Conservation (phyloP, 176 grass and related monocot species). For the Bolboschoenus planiculmis region DNA sequence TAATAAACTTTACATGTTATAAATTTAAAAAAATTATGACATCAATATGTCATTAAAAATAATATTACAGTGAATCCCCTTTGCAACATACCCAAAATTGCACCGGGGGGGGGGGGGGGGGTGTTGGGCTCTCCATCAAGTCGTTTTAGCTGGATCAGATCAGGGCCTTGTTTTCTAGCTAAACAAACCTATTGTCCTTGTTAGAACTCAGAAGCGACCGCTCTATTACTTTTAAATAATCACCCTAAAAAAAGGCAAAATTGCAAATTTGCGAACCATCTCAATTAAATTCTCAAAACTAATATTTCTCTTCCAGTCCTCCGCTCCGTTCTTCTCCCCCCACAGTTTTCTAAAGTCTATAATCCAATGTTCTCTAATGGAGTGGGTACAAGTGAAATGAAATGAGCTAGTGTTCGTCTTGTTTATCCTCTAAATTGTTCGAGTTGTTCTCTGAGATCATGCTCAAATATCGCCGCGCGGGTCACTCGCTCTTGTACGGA, state of each 20-base stretch:
- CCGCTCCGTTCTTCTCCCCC: neutral
- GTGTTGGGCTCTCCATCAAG: neutral
- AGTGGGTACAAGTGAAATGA: neutral
- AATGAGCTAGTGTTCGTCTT: constrained; percentile 4
- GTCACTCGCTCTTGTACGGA: constrained; percentile 19
- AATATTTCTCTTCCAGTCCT: neutral
- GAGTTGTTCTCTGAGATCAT: neutral
- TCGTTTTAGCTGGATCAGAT: neutral
- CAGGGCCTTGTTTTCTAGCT: neutral
- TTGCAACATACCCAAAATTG: too few relatives aligned
- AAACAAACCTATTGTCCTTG: neutral
- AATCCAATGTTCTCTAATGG: neutral
- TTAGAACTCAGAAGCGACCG: neutral
- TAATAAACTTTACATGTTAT: too few relatives aligned
- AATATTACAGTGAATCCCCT: too few relatives aligned
- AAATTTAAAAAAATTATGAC: too few relatives aligned
- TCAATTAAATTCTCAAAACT: neutral
- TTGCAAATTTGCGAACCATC: neutral
- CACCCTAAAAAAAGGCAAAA: neutral
- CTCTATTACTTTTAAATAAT: neutral
- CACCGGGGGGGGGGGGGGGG: too few relatives aligned
- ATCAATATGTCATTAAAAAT: too few relatives aligned
- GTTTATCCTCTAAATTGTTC: neutral
- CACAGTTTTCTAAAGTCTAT: neutral
- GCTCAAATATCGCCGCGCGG: constrained; percentile 18